A percentile compares a stretch with the other conserved stretches of the same genome.
Conservation (phyloP, 805 yeast genomes). For the Geotrichum ghanense region DNA sequence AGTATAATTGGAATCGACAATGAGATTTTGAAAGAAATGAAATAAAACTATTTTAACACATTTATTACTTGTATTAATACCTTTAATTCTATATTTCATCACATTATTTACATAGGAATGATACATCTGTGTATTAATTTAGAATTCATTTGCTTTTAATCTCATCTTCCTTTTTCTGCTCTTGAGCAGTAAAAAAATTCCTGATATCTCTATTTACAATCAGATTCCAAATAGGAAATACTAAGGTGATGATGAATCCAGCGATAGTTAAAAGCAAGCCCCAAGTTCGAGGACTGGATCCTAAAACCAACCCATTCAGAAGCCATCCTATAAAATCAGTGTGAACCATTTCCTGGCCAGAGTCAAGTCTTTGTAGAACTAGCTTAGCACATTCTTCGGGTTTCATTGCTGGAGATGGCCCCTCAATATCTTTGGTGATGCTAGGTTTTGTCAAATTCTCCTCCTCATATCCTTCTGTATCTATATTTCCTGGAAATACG, state of each 20-base stretch:
- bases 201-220: constrained; percentile 42
- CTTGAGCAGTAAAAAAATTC: constrained; percentile 33
- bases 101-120: no score
- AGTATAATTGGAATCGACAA: background rate
- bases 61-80: no score
- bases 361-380: constrained; percentile 42
- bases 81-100: no score
- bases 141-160: no score
- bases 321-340: constrained; percentile 86
- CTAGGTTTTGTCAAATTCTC: constrained; percentile 81
- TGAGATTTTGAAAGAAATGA: background rate
- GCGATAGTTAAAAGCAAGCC: constrained; percentile 40
- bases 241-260: constrained; percentile 37
- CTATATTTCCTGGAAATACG: constrained; percentile 82
- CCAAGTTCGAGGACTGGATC: constrained; percentile 56
- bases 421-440: constrained; percentile 76
- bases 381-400: constrained; percentile 55
- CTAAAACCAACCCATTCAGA: constrained; percentile 52
- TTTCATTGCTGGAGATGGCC: constrained; percentile 60
- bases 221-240: constrained; percentile 50
- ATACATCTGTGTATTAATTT: no score
- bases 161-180: background rate
- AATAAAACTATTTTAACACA: background rate
- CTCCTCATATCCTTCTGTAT: constrained; percentile 71
- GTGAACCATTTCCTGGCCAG: constrained; percentile 61